Conservation (phyloP, 805 yeast genomes). For the Lachancea quebecensis region DNA sequence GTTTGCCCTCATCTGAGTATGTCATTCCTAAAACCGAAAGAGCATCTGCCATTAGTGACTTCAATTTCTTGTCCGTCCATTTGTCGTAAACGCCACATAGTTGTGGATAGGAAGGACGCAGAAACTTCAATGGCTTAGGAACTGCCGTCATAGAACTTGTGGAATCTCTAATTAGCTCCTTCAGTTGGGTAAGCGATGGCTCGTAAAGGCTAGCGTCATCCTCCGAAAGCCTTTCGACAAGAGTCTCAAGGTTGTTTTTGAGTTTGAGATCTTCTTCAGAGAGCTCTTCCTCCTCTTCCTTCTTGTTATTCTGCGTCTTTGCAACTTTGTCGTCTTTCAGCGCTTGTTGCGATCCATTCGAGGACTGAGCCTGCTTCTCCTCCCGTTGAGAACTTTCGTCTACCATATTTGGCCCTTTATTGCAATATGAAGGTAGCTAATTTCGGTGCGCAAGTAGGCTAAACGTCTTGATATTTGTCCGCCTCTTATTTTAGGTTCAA, state of each 20-base stretch:
- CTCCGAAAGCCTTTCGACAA: conserved; percentile 72
- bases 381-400: conserved; percentile 13
- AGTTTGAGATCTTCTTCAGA: conserved; percentile 89
- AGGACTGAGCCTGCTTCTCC: conserved; percentile 10
- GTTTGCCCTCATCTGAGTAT: conserved; percentile 70
- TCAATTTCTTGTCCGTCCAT: conserved; percentile 51
- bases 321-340: conserved; percentile 10
- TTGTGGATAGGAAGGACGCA: conserved; percentile 78
- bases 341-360: conserved; percentile 8
- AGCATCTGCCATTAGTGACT: conserved; percentile 70
- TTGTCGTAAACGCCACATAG: conserved; percentile 57
- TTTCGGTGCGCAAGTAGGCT: neutral
- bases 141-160: conserved; percentile 99
- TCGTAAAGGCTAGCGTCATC: conserved; percentile 42
- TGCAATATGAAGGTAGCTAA: neutral
- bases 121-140: conserved; percentile 94
- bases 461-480: neutral
- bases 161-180: conserved; percentile 76
- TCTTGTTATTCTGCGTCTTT: conserved; percentile 24
- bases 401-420: conserved; percentile 10
- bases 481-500: neutral
- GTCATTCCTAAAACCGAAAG: conserved; percentile 94
- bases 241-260: conserved; percentile 76
- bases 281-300: conserved; percentile 64
- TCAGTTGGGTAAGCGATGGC: conserved; percentile 61